These are phyloP conservation scores for Penicillium waksmanii DNA, from an alignment of 495 filamentous ascomycete species.

Conservation along the genomic window DNA sequence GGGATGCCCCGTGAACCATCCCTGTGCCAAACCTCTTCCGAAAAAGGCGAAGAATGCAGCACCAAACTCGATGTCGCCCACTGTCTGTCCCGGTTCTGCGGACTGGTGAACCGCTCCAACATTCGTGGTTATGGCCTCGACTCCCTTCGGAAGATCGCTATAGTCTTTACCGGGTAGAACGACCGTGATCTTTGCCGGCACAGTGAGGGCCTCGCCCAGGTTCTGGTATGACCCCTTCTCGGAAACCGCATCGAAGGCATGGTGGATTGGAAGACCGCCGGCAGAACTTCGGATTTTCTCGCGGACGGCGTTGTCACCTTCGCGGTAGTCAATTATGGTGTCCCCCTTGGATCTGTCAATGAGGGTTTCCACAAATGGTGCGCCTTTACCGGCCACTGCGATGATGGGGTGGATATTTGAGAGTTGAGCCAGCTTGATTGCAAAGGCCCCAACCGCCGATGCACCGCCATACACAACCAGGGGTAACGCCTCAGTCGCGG, in stretches of 20 bases:
- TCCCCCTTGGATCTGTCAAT: constrained; percentile 70
- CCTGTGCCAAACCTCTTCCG: constrained; percentile 54
- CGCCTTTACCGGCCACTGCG: constrained; percentile 64
- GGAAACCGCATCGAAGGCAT: constrained; percentile 65
- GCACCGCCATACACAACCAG: constrained; percentile 71
- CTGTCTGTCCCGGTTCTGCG: constrained; percentile 14
- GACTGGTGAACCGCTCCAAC: constrained; percentile 23
- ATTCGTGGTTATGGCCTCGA: constrained; percentile 34
- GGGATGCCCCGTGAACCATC: constrained; percentile 66
- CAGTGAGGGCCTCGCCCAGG: constrained; percentile 23
- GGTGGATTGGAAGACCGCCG: constrained; percentile 25
- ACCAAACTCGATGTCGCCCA: constrained; percentile 57
- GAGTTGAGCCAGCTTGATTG: constrained; percentile 65
- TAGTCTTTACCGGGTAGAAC: constrained; percentile 48
- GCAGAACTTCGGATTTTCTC: constrained; percentile 28
- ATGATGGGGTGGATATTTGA: constrained; percentile 78
- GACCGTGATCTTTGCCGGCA: constrained; percentile 53
- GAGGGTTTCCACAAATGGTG: constrained; percentile 58
- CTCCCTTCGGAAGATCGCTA: constrained; percentile 29
- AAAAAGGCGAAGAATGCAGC: constrained; percentile 59
- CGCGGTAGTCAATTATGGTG: constrained; percentile 70
- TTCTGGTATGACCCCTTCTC: constrained; percentile 52
- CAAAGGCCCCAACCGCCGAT: constrained; percentile 68
- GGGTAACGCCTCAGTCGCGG: constrained; percentile 48
- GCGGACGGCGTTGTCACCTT: constrained; percentile 30